Base-by-base conservation (phyloP, 2,329 filamentous ascomycete species). In the Claviceps fusiformis region DNA sequence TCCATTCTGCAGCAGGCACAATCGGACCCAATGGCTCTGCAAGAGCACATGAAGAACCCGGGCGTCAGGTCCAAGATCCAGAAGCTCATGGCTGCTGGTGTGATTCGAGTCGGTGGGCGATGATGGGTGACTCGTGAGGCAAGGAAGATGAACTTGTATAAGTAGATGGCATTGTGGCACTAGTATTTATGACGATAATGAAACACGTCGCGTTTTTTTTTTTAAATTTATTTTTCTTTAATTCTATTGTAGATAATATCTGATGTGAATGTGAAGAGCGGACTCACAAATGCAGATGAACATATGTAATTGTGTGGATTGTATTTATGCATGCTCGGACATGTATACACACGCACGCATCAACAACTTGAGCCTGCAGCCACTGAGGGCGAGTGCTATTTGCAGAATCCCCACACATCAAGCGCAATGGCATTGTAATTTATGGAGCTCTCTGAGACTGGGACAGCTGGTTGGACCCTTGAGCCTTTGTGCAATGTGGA, bases 41-140 rank as follows among this genome's bases (percentile, higher is more conserved):
- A 95, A 68, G 92, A 98, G 71, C 95, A 98, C 73, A 95, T 98
- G 88, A 88, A 85, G 76, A 98, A 97, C 75, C 81, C 89, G 0
- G 80, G 78, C 56, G 87, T 98, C 62, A 80, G 84, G 57, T 81
- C 81, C 64, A 95, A 96, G 80, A 87, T 98, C 60, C 89, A 96
- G 77, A 96, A 96, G 75, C 75, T 97, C 64, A 85, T 95, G 61
- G 89, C 89, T 54, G 91, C 92, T 47, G 91, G 93, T 66, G 90
- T 96, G 15, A 96, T 96, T 64, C 83, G 88, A 47, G 77, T 92
- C 61, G 87, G 53, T 37, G 52, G 87, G 35, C 69, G 71, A 58
- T 72, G 63, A 65, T 11, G 44, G 10, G 37, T 4, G 37, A 17
- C 10, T 24, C 24, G 3, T 24, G 24, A 24, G 24, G 37, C 13